Percentiles rank a stretch among this genome's conserved stretches.
phyloP scores from a whole-genome alignment of 2,329 filamentous ascomycete species.

The Cladosporium sp. region DNA sequence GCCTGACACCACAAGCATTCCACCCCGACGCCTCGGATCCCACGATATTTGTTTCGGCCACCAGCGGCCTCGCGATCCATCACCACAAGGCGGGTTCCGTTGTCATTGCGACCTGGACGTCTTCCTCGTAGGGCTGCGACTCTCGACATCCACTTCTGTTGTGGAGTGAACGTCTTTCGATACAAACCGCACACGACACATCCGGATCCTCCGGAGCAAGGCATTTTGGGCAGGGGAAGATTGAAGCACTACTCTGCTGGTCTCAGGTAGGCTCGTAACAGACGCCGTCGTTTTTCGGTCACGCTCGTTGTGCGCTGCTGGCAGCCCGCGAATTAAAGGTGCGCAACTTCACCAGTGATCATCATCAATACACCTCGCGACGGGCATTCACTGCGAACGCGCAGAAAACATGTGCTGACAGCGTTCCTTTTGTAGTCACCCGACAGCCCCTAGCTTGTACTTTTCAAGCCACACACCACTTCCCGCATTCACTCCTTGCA shows the following conservation, averaged over 20 bases:
- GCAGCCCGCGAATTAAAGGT: conserved; percentile 25
- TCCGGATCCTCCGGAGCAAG: background rate
- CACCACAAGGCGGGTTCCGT: background rate
- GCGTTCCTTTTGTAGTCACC: conserved; percentile 12
- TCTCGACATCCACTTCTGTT: conserved; percentile 12
- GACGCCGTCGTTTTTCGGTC: conserved; percentile 11
- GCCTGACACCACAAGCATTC: conserved; percentile 16
- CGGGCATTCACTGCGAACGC: conserved; percentile 1
- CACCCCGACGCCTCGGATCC: conserved; percentile 14
- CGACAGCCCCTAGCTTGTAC: background rate
- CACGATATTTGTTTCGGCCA: conserved; percentile 11
- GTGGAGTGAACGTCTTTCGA: background rate
- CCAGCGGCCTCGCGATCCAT: background rate
- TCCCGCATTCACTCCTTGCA: conserved; percentile 24
- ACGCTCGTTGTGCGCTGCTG: conserved; percentile 24
- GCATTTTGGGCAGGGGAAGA: background rate
- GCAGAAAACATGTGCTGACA: conserved; percentile 6
- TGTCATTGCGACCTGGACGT: conserved; percentile 10
- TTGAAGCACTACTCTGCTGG: conserved; percentile 10
- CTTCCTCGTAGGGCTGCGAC: background rate
- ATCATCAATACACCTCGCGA: background rate
- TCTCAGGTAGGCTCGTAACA: conserved; percentile 19
- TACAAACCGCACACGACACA: background rate
- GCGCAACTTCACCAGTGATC: background rate
- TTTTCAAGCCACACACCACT: conserved; percentile 10